Evolutionary conservation across 108 stramenopile species (phyloP).

Genomic region (Asterionellopsis glacialis): DNA sequence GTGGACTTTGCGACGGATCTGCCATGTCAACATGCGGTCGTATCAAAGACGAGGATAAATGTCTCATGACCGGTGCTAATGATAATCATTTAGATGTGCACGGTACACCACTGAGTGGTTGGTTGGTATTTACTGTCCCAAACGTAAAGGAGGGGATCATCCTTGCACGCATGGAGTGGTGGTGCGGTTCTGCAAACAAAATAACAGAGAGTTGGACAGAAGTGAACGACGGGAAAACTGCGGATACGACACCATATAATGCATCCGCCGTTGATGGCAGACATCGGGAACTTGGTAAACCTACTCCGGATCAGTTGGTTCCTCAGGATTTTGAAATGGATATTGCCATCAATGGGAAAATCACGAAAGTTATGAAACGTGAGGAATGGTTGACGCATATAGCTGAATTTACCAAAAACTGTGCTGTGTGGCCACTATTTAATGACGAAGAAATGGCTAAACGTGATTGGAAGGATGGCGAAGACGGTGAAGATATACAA

Average conservation of each 20-base stretch:
- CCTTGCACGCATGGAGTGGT: slow-evolving; percentile 26
- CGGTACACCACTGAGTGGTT: slow-evolving; percentile 41
- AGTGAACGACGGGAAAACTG: slow-evolving; percentile 21
- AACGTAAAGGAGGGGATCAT: slow-evolving; percentile 40
- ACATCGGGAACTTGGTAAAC: slow-evolving; percentile 21
- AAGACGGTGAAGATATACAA: slow-evolving; percentile 18
- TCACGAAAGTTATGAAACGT: slow-evolving; percentile 15
- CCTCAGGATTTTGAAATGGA: slow-evolving; percentile 22
- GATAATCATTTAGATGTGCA: slow-evolving; percentile 18
- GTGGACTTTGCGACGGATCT: slow-evolving; percentile 45
- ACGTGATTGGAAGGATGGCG: slow-evolving; percentile 12
- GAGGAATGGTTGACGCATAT: slow-evolving; percentile 18
- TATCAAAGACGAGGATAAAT: slow-evolving; percentile 3
- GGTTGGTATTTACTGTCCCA: slow-evolving; percentile 36
- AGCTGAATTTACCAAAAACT: slow-evolving; percentile 13
- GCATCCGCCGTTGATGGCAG: slow-evolving; percentile 12
- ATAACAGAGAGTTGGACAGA: slow-evolving; percentile 25
- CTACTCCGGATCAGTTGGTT: background rate
- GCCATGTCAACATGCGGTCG: slow-evolving; percentile 27
- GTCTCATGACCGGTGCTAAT: slow-evolving; percentile 36
- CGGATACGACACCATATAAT: slow-evolving; percentile 22
- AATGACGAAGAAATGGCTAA: slow-evolving; percentile 18
- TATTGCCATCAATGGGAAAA: slow-evolving; percentile 21
- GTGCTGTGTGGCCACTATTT: slow-evolving; percentile 19
- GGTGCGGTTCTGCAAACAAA: slow-evolving; percentile 8